A percentile compares a stretch with the other conserved stretches of the same genome.
Conservation (phyloP, 768 basidiomycete species). For the Russula lepida region DNA sequence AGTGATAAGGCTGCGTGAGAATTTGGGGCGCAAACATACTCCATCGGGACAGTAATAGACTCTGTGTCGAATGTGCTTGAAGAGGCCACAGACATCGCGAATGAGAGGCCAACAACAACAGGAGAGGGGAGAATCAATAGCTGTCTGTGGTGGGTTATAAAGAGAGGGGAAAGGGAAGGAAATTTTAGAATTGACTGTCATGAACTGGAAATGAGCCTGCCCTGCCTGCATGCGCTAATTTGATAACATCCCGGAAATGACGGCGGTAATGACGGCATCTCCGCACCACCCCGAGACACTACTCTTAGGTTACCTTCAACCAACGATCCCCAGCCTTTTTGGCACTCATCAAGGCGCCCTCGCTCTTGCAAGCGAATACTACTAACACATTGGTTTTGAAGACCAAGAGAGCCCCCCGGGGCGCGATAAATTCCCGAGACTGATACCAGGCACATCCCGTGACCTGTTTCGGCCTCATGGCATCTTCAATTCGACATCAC, state of each 20-base stretch:
- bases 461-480: neutral
- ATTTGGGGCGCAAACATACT: neutral
- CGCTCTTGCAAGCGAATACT: neutral
- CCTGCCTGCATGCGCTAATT: neutral
- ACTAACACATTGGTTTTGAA: neutral
- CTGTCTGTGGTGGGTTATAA: neutral
- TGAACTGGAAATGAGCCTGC: neutral
- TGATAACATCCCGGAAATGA: neutral
- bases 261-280: neutral
- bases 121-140: neutral
- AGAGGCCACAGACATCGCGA: neutral
- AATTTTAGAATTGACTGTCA: neutral
- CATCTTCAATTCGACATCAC: no score
- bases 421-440: neutral
- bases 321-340: neutral
- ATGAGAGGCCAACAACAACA: neutral
- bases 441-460: neutral
- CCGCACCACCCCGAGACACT: neutral
- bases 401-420: neutral
- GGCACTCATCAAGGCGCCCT: neutral
- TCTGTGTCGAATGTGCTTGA: constrained; percentile 2
- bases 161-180: neutral
- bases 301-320: neutral
- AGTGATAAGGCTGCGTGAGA: neutral
- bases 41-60: neutral